Conservation (phyloP, 345 rosid genomes). For the Rhodomyrtus tomentosa region DNA sequence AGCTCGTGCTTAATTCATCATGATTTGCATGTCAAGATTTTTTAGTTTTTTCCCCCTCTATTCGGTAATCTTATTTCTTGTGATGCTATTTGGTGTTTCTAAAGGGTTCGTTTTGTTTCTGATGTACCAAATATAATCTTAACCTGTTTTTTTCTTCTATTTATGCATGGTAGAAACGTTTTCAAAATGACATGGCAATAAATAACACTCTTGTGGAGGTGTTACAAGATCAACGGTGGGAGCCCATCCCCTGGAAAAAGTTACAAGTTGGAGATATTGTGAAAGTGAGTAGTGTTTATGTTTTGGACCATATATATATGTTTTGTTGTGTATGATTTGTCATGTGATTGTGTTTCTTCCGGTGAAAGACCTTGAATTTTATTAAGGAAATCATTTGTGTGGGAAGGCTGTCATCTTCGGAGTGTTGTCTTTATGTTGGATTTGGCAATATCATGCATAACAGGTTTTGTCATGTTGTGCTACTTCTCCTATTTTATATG, state of each 20-base stretch:
- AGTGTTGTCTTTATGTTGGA: not conserved
- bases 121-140: not conserved
- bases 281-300: constrained; percentile 44
- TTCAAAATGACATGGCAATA: constrained; percentile 91
- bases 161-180: constrained; percentile 67
- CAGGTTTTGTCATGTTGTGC: not conserved
- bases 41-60: constrained; percentile 1
- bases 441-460: not conserved
- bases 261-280: constrained; percentile 96
- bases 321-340: not conserved
- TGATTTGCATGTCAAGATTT: not conserved
- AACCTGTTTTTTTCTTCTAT: constrained; percentile 1
- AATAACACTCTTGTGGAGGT: constrained; percentile 74
- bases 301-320: not conserved
- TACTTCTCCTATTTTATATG: not conserved
- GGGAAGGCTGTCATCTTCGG: not conserved
- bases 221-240: constrained; percentile 82
- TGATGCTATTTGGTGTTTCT: not conserved
- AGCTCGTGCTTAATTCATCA: not conserved
- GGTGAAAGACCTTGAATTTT: not conserved
- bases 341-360: not conserved
- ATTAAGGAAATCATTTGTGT: not conserved
- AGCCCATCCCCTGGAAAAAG: constrained; percentile 73
- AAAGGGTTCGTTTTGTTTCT: not conserved
- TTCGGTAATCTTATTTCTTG: not conserved